Evolutionary conservation across 1,139 yeast genomes (phyloP).

Genomic region (Meyerozyma carpophila): DNA sequence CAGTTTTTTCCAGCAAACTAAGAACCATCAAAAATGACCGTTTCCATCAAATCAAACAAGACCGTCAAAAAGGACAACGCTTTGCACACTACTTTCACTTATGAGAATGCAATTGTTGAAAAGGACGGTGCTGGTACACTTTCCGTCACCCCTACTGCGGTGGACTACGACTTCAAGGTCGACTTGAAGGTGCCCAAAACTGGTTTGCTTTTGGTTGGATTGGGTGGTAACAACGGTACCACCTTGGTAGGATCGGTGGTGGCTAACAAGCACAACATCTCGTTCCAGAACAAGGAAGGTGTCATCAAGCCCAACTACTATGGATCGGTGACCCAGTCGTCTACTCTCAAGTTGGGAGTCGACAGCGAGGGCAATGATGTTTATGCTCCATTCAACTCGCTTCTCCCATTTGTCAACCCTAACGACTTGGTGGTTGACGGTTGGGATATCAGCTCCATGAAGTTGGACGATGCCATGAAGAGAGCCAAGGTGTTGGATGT

Average conservation of each 20-base stretch:
- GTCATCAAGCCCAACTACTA: slow-evolving; percentile 77
- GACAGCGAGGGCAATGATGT: slow-evolving; percentile 80
- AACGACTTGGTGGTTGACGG: slow-evolving; percentile 89
- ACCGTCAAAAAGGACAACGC: slow-evolving; percentile 53
- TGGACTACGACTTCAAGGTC: slow-evolving; percentile 80
- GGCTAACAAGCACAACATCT: slow-evolving; percentile 76
- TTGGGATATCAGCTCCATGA: slow-evolving; percentile 82
- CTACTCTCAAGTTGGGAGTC: slow-evolving; percentile 86
- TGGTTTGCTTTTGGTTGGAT: slow-evolving; percentile 87
- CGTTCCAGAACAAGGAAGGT: slow-evolving; percentile 82
- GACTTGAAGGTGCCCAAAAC: slow-evolving; percentile 80
- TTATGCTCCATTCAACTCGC: slow-evolving; percentile 86
- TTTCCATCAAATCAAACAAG: slow-evolving; percentile 62
- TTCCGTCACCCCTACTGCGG: slow-evolving; percentile 65
- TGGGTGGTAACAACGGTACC: slow-evolving; percentile 96
- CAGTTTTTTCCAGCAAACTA: not conserved
- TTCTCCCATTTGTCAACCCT: slow-evolving; percentile 85
- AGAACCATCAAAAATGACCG: slow-evolving; percentile 1
- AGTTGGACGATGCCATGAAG: slow-evolving; percentile 73
- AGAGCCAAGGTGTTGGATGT: slow-evolving; percentile 86
- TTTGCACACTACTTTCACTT: slow-evolving; percentile 66
- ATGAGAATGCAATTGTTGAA: slow-evolving; percentile 60
- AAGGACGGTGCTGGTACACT: slow-evolving; percentile 48
- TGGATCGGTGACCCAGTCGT: slow-evolving; percentile 94
- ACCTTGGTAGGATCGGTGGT: slow-evolving; percentile 80